phyloP scores from a whole-genome alignment of 2,329 filamentous ascomycete genomes.

The Podosphaera fusca region DNA sequence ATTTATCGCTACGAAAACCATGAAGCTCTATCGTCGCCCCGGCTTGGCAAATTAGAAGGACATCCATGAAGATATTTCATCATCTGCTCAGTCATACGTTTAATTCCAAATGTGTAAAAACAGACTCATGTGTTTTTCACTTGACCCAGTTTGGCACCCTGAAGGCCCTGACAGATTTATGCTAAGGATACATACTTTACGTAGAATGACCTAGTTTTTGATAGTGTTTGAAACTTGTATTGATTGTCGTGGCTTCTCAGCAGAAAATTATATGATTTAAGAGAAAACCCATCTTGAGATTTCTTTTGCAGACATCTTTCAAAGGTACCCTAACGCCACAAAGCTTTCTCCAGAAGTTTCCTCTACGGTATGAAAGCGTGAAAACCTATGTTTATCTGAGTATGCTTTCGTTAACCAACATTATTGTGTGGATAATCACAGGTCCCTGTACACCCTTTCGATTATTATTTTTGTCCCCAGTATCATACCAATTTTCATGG shows the following conservation, averaged over 20 bases:
- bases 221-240: not conserved
- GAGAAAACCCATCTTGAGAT: not conserved
- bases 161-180: not conserved
- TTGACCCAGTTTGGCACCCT: not conserved
- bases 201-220: not conserved
- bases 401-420: no score
- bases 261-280: no score
- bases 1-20: not conserved
- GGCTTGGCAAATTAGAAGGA: no score
- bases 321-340: not conserved
- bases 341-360: not conserved
- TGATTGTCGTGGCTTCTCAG: no score
- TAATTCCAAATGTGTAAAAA: not conserved
- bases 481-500: no score
- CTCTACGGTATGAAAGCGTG: no score
- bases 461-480: no score
- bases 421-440: no score
- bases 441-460: no score
- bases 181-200: not conserved
- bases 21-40: not conserved
- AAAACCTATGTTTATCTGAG: no score
- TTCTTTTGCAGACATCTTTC: not conserved
- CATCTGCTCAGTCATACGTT: not conserved
- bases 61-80: no score
- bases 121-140: not conserved